Base-by-base conservation (phyloP, 106 monocot species). In the Allium fistulosum region DNA sequence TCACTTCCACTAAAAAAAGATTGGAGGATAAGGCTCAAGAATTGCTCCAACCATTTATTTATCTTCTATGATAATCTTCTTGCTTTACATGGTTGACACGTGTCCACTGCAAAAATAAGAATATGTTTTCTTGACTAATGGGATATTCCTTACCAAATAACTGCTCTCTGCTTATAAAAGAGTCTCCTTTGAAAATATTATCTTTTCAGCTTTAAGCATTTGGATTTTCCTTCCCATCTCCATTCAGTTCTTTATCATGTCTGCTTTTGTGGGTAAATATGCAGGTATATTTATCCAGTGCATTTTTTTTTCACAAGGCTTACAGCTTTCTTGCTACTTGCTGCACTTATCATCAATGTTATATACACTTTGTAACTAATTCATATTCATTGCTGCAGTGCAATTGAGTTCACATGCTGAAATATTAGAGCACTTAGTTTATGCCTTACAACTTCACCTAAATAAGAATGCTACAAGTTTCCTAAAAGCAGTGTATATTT, bases 251-350 rank as follows among this genome's bases (percentile, higher is more conserved):
- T 22, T 51, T 8, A 68, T 22, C 37, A 68, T 68, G 68, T 68
- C 68, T 52, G 68, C 68, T 46, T 68, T 68, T 68, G 68, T 68
- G 53, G 68, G 68, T 8, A 68, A 68, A 68, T 68, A 68, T 68
- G 68, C 68, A 68, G 68, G 68, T 68, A 68, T 53, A 37, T 62
- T 28, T 37, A 37, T 37, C 37, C 37, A 37, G 37, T 37, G 37
- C 37, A 37, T 37, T 37, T 37, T 22, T 22, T 22, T 37, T 37
- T 37, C 37, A 37, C 5, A 5, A 37, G 37, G 2, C 2, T 37
- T 37, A 37, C 37, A 37, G 37, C 37, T 37, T 37, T 37, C 37
- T 37, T 37, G 37, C 37, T 37, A 37, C 1, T 37, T 37, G 0
- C 4, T 37, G 5, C 1, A 37, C 37, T 37, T 2, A 37, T 37